Percentiles rank a stretch among this genome's conserved stretches.
phyloP scores from a whole-genome alignment of 495 filamentous ascomycete genomes.

The Delitschia confertaspora region DNA sequence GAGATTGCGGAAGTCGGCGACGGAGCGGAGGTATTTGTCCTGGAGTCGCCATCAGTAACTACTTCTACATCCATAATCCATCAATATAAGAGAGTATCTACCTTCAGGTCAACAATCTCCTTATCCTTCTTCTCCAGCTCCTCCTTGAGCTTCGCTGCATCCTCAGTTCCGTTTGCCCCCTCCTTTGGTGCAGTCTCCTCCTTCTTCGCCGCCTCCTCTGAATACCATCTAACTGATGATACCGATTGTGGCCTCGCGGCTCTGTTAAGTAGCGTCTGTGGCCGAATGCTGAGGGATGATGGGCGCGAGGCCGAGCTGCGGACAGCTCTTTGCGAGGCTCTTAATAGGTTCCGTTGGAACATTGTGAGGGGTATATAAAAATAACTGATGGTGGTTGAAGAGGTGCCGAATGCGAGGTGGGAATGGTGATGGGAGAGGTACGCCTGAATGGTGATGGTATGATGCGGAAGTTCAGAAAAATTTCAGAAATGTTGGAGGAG shows the following conservation, averaged over 20 bases:
- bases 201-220: slow-evolving; percentile 23
- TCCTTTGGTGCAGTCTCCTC: slow-evolving; percentile 10
- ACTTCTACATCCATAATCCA: too few species aligned
- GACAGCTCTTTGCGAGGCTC: slow-evolving; percentile 10
- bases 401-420: slow-evolving; percentile 1
- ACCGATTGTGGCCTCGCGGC: too few species aligned
- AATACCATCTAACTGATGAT: too few species aligned
- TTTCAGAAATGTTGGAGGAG: too few species aligned
- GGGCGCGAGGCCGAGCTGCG: slow-evolving; percentile 6
- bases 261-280: too few species aligned
- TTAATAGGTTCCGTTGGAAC: slow-evolving; percentile 26
- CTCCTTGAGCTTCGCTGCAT: slow-evolving; percentile 44
- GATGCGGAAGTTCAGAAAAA: too few species aligned
- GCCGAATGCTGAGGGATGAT: too few species aligned
- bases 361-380: too few species aligned
- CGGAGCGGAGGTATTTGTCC: slow-evolving; percentile 87
- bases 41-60: slow-evolving; percentile 32
- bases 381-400: slow-evolving; percentile 1
- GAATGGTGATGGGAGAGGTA: not conserved
- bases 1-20: slow-evolving; percentile 95
- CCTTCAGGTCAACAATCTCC: slow-evolving; percentile 81
- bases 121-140: slow-evolving; percentile 78
- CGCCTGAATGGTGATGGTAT: slow-evolving; percentile 2
- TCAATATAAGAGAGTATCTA: slow-evolving; percentile 34
- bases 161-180: slow-evolving; percentile 15